Base-by-base conservation (phyloP, 352 stramenopile species). In the Globisporangium heterothallicum region DNA sequence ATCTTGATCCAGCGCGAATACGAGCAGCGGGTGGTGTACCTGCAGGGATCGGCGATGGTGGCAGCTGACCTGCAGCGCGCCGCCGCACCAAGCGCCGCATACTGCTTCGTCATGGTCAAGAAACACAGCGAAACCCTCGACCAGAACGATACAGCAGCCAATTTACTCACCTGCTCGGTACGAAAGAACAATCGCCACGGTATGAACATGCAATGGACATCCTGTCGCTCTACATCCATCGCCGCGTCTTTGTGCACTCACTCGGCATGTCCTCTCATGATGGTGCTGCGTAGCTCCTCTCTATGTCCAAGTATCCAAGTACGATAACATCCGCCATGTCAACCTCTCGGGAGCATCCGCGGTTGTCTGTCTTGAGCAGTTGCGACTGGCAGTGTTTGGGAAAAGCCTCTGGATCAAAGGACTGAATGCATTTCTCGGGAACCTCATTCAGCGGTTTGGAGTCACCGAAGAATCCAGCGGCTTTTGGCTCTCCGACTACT, bases 261-360 rank as follows among this genome's bases (percentile, higher is more conserved):
- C n/a, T 30, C 49, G 22, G n/a, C n/a, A n/a, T n/a, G n/a, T n/a
- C n/a, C 14, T 41, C 10, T 12, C 21, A 21, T n/a, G n/a, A n/a
- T n/a, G n/a, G n/a, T n/a, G n/a, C 34, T 35, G 0, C 53, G 13
- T 51, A 72, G 82, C 74, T 7, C 79, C 72, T 4, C 46, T 94
- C 4, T 87, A 86, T 42, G 74, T 88, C 7, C 79, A 94, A 63
- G 74, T 94, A 5, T 85, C 84, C 40, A 84, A 86, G 53, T 70
- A 68, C 18, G 79, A 92, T 48, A 91, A 88, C 27, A 70, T 80
- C 9, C 62, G 68, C 2, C 84, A 92, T 29, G 72, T 89, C 41
- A 72, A 86, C 26, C 86, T 88, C 36, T 88, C 81, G 6, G 73
- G 78, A 13, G 79, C 78, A 0, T 78, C 75, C 27, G 66, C 78